Percentiles rank a stretch among this genome's conserved stretches.
Evolutionary conservation across 2,329 filamentous ascomycete species (phyloP).

Genomic region (Botrytis fragariae): DNA sequence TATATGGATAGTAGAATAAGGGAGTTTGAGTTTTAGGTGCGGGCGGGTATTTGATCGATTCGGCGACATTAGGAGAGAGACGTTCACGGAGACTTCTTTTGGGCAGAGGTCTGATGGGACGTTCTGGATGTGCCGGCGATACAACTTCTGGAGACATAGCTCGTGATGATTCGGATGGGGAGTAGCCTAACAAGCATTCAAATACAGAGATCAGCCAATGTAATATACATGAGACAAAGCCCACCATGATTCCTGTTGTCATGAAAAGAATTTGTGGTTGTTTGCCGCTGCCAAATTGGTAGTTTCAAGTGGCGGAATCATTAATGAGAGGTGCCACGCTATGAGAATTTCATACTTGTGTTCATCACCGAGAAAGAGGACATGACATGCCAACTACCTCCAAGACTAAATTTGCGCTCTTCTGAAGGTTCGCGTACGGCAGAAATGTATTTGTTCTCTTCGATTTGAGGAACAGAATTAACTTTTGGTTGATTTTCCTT

Average conservation of each 20-base stretch:
- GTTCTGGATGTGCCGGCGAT: slow-evolving; percentile 75
- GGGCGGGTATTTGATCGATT: slow-evolving; percentile 78
- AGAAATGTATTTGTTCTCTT: slow-evolving; percentile 6
- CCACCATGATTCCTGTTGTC: slow-evolving; percentile 16
- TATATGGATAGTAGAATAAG: slow-evolving; percentile 69
- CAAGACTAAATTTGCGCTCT: slow-evolving; percentile 15
- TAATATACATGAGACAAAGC: slow-evolving; percentile 20
- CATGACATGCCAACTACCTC: slow-evolving; percentile 19
- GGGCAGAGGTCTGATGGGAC: slow-evolving; percentile 89
- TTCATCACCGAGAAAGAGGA: slow-evolving; percentile 20
- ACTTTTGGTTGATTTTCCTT: slow-evolving; percentile 7
- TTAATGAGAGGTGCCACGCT: slow-evolving; percentile 12
- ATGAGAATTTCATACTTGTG: slow-evolving; percentile 22
- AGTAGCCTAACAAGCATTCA: slow-evolving; percentile 32
- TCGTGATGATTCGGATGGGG: slow-evolving; percentile 39
- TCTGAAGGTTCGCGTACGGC: slow-evolving; percentile 7
- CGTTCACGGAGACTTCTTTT: slow-evolving; percentile 85
- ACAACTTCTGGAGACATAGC: slow-evolving; percentile 70
- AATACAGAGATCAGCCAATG: slow-evolving; percentile 22
- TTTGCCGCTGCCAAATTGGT: slow-evolving; percentile 15
- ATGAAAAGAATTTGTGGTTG: neutral
- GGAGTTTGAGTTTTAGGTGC: slow-evolving; percentile 68
- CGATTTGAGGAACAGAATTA: slow-evolving; percentile 3
- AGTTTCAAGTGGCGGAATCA: slow-evolving; percentile 6
- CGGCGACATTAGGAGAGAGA: slow-evolving; percentile 79